Base-by-base conservation (phyloP, 2,329 filamentous ascomycete species). In the Fusarium torreyae region DNA sequence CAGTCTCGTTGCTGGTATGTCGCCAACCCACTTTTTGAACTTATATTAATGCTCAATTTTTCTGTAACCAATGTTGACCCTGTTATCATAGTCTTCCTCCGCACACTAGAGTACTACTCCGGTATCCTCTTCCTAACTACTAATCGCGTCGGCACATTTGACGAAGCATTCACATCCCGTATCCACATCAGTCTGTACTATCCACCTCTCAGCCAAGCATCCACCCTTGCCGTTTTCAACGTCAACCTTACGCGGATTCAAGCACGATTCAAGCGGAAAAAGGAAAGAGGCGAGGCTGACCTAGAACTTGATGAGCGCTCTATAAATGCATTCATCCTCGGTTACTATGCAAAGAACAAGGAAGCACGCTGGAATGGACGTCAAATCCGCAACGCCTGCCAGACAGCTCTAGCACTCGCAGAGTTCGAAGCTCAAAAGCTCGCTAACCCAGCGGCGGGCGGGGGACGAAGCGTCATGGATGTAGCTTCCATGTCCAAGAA, bases 1-100 rank as follows among this genome's bases (percentile, higher is more conserved):
- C 17, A 56, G 52, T 4, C 34, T 68, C 6, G 66, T 69, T 2
- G 56, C 66, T 13, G 64, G 66, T 65, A 10, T 18, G 36, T 20
- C 4, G 18, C 8, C 1, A 8, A 1, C 6, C 6, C 4, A 5
- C 2, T 1, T 13, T 13, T 13, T 13, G 10, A 7, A 3, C 3
- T 14, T 3, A 24, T 7, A 1, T 3, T 28, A 1, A 51, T 17
- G 24, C 5, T 26, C 24, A 8, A 3, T 20, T 20, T 20, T 3
- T n/a, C n/a, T n/a, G n/a, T 20, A 20, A 20, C 18, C 3, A 6
- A 5, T 13, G 15, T 8, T 22, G 18, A 22, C 1, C 7, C 7
- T 2, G n/a, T 7, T 4, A 1, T 5, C 2, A 15, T 18, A 61
- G 58, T 44, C 1, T 57, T 61, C 18, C 58, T 61, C 11, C 44